phyloP scores from a whole-genome alignment of 805 yeast species.

The Debaryomyces castellii region DNA sequence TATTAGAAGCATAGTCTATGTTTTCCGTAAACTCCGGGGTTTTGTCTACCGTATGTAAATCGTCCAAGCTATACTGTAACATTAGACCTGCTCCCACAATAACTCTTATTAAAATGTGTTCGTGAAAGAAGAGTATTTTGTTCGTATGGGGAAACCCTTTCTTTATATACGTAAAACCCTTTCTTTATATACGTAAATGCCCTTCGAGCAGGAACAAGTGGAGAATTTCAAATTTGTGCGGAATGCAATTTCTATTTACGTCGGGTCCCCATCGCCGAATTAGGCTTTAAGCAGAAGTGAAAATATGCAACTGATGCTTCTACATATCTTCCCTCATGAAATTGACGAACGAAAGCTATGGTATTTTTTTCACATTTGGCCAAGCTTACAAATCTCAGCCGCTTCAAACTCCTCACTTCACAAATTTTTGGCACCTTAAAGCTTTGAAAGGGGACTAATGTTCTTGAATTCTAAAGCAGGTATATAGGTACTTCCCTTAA shows the following conservation, averaged over 20 bases:
- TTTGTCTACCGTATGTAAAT: neutral
- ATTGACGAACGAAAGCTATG: neutral
- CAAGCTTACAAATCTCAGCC: neutral
- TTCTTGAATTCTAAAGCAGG: no score
- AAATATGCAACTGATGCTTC: neutral
- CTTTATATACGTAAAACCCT: no score
- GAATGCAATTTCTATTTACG: neutral
- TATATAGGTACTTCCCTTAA: no score
- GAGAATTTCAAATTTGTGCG: neutral
- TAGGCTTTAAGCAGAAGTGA: neutral
- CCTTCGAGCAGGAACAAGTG: no score
- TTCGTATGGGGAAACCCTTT: neutral
- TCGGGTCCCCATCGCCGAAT: neutral
- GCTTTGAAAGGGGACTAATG: no score
- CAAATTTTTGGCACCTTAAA: no score
- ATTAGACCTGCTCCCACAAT: neutral
- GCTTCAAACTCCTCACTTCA: neutral
- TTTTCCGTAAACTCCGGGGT: conserved; percentile 17
- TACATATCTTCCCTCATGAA: neutral
- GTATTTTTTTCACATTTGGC: neutral
- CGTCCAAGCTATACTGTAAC: conserved; percentile 4
- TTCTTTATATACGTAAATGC: no score
- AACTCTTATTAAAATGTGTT: neutral
- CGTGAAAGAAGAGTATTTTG: neutral
- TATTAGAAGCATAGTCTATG: conserved; percentile 28